Percentiles rank a stretch among this genome's conserved stretches.
These are phyloP conservation scores for Phaeosphaeriaceae sp. DNA, from an alignment of 2,329 filamentous ascomycete species.

Conservation along the genomic window DNA sequence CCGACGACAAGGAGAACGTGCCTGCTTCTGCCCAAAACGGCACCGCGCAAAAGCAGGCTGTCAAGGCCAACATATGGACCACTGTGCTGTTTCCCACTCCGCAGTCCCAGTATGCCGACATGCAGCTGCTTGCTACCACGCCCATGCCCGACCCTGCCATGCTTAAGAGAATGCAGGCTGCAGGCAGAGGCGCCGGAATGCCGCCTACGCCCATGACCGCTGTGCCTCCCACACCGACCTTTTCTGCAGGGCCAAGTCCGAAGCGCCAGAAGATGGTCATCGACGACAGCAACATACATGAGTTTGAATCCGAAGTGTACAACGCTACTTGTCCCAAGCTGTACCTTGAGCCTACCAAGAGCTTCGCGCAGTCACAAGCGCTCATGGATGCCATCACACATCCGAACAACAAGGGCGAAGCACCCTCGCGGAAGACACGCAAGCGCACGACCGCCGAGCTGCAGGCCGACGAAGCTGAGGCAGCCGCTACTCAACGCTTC, in stretches of 20 bases:
- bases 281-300: constrained; percentile 74
- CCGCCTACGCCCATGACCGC: constrained; percentile 70
- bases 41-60: constrained; percentile 53
- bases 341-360: constrained; percentile 77
- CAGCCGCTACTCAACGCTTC: constrained; percentile 86
- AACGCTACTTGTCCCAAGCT: constrained; percentile 77
- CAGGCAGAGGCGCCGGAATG: constrained; percentile 57
- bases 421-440: constrained; percentile 84
- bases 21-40: constrained; percentile 58
- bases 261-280: constrained; percentile 78
- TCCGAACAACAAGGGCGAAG: constrained; percentile 76
- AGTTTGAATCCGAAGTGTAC: constrained; percentile 78
- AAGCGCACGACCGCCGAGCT: constrained; percentile 95
- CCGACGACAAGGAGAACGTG: constrained; percentile 65
- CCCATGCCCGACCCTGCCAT: constrained; percentile 61
- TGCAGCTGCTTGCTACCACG: constrained; percentile 77
- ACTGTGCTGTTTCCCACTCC: constrained; percentile 85
- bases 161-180: constrained; percentile 57
- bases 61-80: constrained; percentile 68
- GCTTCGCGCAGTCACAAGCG: constrained; percentile 70
- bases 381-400: constrained; percentile 76
- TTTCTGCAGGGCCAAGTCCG: constrained; percentile 68
- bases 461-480: constrained; percentile 90
- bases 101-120: constrained; percentile 75
- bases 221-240: constrained; percentile 63